phyloP scores from a whole-genome alignment of 2,329 filamentous ascomycete genomes.

The Fusarium tupiense region DNA sequence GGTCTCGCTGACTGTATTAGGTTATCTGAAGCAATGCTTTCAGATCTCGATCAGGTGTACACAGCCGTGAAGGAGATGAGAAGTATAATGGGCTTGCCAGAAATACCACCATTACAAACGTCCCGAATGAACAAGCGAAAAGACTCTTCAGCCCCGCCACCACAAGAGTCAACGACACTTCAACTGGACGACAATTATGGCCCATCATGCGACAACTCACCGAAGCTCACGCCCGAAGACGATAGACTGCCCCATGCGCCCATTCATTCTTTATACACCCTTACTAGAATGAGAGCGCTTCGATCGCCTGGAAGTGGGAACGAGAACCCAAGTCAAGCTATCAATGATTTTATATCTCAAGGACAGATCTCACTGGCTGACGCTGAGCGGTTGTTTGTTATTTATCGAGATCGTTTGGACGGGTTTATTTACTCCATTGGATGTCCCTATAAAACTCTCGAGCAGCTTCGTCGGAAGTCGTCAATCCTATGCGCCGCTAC shows the following conservation, averaged over 20 bases:
- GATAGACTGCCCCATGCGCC: constrained; percentile 50
- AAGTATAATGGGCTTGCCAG: constrained; percentile 35
- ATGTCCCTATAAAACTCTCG: constrained; percentile 59
- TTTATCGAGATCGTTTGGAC: constrained; percentile 62
- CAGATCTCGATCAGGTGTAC: constrained; percentile 41
- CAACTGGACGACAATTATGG: constrained; percentile 31
- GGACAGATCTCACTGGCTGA: constrained; percentile 57
- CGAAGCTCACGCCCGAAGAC: constrained; percentile 45
- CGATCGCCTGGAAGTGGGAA: constrained; percentile 46
- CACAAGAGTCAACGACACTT: background rate
- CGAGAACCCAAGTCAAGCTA: constrained; percentile 24
- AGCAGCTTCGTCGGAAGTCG: constrained; percentile 63
- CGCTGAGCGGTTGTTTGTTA: constrained; percentile 60
- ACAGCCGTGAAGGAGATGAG: constrained; percentile 38
- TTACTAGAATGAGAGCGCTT: constrained; percentile 49
- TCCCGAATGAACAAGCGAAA: constrained; percentile 24
- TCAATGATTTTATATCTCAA: constrained; percentile 49
- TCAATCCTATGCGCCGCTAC: constrained; percentile 65
- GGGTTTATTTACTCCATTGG: constrained; percentile 64
- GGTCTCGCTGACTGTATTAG: background rate
- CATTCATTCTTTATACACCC: constrained; percentile 52
- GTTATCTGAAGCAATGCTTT: constrained; percentile 31
- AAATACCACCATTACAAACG: constrained; percentile 34
- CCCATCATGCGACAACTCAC: constrained; percentile 43
- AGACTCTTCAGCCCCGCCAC: background rate